A percentile compares a stretch with the other conserved stretches of the same genome.
Evolutionary conservation across 2,329 filamentous ascomycete species (phyloP).

Genomic region (Blastomyces emzantsi): DNA sequence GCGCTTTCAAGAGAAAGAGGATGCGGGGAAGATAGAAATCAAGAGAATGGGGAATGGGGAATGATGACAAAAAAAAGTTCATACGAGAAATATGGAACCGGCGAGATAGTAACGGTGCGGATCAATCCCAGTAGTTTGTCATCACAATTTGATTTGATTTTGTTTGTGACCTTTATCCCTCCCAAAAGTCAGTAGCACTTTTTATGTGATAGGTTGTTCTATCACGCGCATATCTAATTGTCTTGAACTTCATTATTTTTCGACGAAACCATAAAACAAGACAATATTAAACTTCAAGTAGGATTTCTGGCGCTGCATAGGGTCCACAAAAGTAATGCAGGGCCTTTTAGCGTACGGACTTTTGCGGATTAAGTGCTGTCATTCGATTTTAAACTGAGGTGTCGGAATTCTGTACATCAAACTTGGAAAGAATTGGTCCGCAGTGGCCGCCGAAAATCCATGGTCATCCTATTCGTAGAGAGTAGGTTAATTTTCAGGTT

Average conservation of each 20-base stretch:
- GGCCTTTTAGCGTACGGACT: conserved; percentile 3
- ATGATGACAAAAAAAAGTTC: neutral
- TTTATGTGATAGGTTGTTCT: neutral
- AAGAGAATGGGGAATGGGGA: neutral
- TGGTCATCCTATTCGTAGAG: neutral
- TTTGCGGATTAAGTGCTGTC: conserved; percentile 1
- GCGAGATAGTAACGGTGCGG: neutral
- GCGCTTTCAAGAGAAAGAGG: neutral
- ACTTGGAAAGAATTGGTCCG: neutral
- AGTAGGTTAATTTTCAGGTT: neutral
- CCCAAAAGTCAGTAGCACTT: neutral
- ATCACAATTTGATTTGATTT: neutral
- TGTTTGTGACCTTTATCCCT: neutral
- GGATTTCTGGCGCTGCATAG: neutral
- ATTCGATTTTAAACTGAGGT: conserved; percentile 1
- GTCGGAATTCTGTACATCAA: neutral
- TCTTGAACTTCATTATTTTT: neutral
- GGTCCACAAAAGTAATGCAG: neutral
- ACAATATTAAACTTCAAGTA: conserved; percentile 1
- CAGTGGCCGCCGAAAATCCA: conserved; percentile 4
- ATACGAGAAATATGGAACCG: neutral
- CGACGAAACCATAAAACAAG: neutral
- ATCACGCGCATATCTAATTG: neutral
- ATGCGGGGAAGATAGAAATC: neutral
- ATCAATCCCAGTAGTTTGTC: conserved; percentile 2